Evolutionary conservation across 768 basidiomycete species (phyloP).

Genomic region (Boletellus sp.): DNA sequence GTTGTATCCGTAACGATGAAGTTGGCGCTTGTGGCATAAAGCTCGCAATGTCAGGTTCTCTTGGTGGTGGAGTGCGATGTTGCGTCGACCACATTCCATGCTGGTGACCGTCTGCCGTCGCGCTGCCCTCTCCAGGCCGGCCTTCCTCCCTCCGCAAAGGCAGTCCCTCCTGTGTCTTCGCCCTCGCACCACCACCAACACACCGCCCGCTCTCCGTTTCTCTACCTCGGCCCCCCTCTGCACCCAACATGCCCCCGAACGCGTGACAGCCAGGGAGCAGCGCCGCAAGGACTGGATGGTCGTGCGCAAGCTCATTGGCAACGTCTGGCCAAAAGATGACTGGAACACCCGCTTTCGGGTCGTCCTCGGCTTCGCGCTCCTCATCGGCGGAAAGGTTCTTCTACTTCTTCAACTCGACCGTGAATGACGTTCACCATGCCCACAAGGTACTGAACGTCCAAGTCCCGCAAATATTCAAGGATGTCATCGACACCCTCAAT

Average conservation of each 20-base stretch:
- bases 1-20: conserved; percentile 5
- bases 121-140: conserved; percentile 12
- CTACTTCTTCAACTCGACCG: not conserved
- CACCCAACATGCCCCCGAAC: conserved; percentile 9
- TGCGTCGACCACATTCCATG: conserved; percentile 13
- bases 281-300: conserved; percentile 84
- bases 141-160: not conserved
- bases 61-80: not conserved
- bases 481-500: conserved; percentile 85
- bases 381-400: conserved; percentile 82
- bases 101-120: conserved; percentile 23
- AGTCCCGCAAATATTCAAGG: conserved; percentile 95
- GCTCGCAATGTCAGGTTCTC: not conserved
- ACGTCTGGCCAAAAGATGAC: conserved; percentile 91
- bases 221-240: conserved; percentile 18
- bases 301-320: conserved; percentile 72
- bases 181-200: not conserved
- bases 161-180: conserved; percentile 7
- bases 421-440: not conserved
- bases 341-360: conserved; percentile 82
- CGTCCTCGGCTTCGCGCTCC: conserved; percentile 71
- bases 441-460: conserved; percentile 88
- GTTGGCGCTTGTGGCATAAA: not conserved
- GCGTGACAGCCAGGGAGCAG: conserved; percentile 42
- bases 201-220: conserved; percentile 4